Percentiles rank a stretch among this genome's conserved stretches.
phyloP scores from a whole-genome alignment of 768 basidiomycete species.

The Mycena latifolia region DNA sequence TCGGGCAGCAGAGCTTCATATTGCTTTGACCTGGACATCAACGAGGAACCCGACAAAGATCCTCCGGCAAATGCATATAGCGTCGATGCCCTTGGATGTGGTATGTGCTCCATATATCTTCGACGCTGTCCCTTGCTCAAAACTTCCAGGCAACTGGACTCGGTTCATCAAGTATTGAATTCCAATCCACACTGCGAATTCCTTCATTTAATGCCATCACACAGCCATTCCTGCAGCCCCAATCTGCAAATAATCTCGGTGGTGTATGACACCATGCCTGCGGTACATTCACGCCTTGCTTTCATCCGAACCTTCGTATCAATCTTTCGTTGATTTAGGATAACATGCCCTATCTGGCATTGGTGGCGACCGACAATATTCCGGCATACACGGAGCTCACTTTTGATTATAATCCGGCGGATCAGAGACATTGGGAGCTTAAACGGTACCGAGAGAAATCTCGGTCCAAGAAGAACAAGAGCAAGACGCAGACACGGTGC shows the following conservation, averaged over 20 bases:
- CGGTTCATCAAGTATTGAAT: constrained; percentile 67
- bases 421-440: constrained; percentile 17
- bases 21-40: constrained; percentile 76
- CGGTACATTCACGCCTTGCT: constrained; percentile 47
- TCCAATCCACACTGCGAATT: background rate
- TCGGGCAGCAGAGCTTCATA: constrained; percentile 56
- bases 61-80: constrained; percentile 55
- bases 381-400: constrained; percentile 67
- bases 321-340: constrained; percentile 49
- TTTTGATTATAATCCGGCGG: constrained; percentile 72
- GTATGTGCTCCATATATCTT: constrained; percentile 50
- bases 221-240: constrained; percentile 76
- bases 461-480: constrained; percentile 4
- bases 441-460: constrained; percentile 16
- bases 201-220: constrained; percentile 4
- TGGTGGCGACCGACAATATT: constrained; percentile 64
- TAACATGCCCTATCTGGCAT: constrained; percentile 73
- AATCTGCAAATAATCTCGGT: constrained; percentile 70
- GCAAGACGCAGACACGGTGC: constrained; percentile 20
- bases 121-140: constrained; percentile 8
- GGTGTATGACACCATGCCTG: constrained; percentile 71
- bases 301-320: background rate
- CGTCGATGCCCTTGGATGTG: constrained; percentile 66
- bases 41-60: constrained; percentile 55
- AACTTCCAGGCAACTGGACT: constrained; percentile 75